A percentile compares a stretch with the other conserved stretches of the same genome.
phyloP scores from a whole-genome alignment of 2,329 filamentous ascomycete species.

The Apiospora malaysiana region DNA sequence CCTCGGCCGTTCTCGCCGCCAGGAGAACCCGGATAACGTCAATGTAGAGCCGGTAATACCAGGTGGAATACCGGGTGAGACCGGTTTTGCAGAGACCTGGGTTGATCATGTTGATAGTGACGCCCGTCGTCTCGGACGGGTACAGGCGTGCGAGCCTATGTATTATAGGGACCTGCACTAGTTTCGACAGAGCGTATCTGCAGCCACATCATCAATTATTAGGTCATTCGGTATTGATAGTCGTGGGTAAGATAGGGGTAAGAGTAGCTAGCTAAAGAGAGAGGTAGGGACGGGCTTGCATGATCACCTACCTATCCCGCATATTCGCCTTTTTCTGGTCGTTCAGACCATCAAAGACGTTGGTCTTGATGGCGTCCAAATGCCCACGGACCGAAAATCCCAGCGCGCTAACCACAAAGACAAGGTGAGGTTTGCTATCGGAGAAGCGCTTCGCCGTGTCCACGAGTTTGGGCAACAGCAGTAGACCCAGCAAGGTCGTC shows the following conservation, averaged over 20 bases:
- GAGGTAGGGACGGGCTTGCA: too few relatives aligned
- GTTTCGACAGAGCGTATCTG: constrained; percentile 25
- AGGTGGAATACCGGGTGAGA: constrained; percentile 16
- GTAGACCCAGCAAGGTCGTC: constrained; percentile 37
- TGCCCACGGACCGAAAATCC: constrained; percentile 25
- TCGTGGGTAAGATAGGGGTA: neutral
- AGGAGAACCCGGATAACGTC: neutral
- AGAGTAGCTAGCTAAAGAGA: too few relatives aligned
- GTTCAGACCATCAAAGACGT: constrained; percentile 22
- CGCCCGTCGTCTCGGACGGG: constrained; percentile 24
- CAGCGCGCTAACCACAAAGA: constrained; percentile 25
- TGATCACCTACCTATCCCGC: constrained; percentile 19
- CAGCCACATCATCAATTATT: neutral
- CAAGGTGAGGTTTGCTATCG: constrained; percentile 13
- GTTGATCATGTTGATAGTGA: constrained; percentile 23
- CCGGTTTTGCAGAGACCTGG: constrained; percentile 28
- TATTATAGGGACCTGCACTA: constrained; percentile 23
- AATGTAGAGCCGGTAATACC: constrained; percentile 3
- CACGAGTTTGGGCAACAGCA: constrained; percentile 40
- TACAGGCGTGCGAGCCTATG: constrained; percentile 22
- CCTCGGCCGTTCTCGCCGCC: constrained; percentile 20
- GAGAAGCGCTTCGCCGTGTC: constrained; percentile 27
- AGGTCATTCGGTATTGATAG: neutral
- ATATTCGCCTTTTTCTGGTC: constrained; percentile 22
- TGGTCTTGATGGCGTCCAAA: constrained; percentile 23